Evolutionary conservation across 1,284 basidiomycete species (phyloP).

Genomic region (Caloboletus inedulis): DNA sequence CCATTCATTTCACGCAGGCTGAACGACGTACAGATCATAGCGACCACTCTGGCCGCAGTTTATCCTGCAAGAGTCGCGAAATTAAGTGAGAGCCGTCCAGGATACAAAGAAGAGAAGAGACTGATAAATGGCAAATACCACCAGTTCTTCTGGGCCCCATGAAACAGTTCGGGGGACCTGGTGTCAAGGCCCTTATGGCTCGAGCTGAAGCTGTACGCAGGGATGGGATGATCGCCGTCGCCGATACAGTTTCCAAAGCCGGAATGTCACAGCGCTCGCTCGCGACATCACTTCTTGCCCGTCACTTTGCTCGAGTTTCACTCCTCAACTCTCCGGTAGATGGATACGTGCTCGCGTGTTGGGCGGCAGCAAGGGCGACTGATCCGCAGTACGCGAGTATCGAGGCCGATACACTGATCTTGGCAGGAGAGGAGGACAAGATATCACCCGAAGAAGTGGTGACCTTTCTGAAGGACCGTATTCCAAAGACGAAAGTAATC

Average conservation of each 20-base stretch:
- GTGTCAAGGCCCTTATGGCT: not conserved
- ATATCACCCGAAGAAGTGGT: not conserved
- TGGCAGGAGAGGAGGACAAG: slow-evolving; percentile 7
- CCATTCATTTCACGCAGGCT: not conserved
- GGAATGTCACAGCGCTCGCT: slow-evolving; percentile 6
- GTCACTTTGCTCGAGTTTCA: slow-evolving; percentile 4
- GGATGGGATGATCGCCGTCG: slow-evolving; percentile 8
- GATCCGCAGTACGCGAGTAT: slow-evolving; percentile 1
- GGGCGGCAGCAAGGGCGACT: not conserved
- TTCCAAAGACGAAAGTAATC: not conserved
- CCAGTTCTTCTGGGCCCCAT: not conserved
- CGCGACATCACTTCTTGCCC: not conserved
- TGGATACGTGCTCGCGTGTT: slow-evolving; percentile 1
- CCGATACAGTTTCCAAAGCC: not conserved
- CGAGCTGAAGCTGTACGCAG: slow-evolving; percentile 1
- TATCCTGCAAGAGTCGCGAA: slow-evolving; percentile 3
- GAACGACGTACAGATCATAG: not conserved
- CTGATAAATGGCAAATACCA: not conserved
- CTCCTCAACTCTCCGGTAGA: slow-evolving; percentile 4
- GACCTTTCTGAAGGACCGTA: slow-evolving; percentile 4
- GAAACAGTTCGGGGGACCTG: not conserved
- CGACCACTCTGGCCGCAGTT: slow-evolving; percentile 3
- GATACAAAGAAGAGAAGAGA: not conserved
- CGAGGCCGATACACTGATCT: slow-evolving; percentile 4
- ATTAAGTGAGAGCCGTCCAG: not conserved